These are phyloP conservation scores for Boletus sp. DNA, from an alignment of 768 basidiomycete genomes.

Conservation along the genomic window DNA sequence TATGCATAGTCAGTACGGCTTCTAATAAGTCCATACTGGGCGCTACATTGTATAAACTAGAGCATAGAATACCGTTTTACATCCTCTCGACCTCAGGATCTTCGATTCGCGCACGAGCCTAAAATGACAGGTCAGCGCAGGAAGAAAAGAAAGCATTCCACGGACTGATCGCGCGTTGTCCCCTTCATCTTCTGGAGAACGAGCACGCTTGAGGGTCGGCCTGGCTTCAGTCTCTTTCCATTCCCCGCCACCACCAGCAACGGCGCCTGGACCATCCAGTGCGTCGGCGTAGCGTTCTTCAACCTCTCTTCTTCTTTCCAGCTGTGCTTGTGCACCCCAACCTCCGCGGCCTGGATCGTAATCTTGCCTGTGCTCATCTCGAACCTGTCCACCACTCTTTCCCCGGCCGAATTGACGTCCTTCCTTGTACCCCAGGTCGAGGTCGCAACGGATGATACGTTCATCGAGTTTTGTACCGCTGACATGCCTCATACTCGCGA, in stretches of 20 bases:
- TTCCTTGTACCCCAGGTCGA: constrained; percentile 95
- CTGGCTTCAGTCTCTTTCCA: constrained; percentile 69
- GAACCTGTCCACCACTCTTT: constrained; percentile 94
- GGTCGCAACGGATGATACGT: constrained; percentile 95
- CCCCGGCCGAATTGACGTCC: constrained; percentile 97
- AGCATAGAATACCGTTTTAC: constrained; percentile 39
- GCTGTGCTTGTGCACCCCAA: constrained; percentile 87
- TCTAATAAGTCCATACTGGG: constrained; percentile 15
- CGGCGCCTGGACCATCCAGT: constrained; percentile 74
- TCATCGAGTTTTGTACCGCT: constrained; percentile 99
- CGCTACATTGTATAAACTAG: constrained; percentile 22
- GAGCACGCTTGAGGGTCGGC: constrained; percentile 59
- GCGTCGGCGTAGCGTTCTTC: constrained; percentile 86
- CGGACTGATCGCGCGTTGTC: constrained; percentile 57
- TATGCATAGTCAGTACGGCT: constrained; percentile 14
- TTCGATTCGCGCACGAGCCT: constrained; percentile 64
- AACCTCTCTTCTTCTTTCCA: constrained; percentile 74
- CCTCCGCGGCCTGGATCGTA: constrained; percentile 96
- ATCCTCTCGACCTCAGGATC: constrained; percentile 69
- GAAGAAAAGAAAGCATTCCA: constrained; percentile 8
- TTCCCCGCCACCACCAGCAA: constrained; percentile 81
- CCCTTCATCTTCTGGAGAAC: constrained; percentile 78
- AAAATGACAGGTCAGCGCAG: constrained; percentile 7
- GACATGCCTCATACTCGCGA: constrained; percentile 90
- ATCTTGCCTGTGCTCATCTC: constrained; percentile 96